Evolutionary conservation across 2,329 filamentous ascomycete species (phyloP).

Genomic region (Zelopaecilomyces penicillatus): DNA sequence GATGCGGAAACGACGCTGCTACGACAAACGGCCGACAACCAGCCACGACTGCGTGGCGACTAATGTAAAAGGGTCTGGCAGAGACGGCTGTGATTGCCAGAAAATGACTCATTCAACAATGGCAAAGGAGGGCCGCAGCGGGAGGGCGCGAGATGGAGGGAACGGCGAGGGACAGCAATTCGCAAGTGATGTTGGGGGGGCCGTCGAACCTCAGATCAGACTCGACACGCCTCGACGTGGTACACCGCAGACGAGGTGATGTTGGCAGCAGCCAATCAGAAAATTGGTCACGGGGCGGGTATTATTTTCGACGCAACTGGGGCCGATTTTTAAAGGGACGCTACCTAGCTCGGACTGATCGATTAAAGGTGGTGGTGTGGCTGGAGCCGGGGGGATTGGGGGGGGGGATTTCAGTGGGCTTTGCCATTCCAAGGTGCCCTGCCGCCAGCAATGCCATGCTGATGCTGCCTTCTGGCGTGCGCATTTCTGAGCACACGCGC

Average conservation of each 20-base stretch:
- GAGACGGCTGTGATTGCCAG: not conserved
- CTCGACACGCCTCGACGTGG: constrained; percentile 12
- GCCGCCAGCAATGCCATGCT: no score
- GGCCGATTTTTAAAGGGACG: constrained; percentile 20
- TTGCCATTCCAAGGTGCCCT: no score
- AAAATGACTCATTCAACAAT: constrained; percentile 24
- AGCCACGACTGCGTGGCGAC: no score
- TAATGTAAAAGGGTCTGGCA: no score
- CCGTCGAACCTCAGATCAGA: constrained; percentile 21
- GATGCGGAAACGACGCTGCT: no score
- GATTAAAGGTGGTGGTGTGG: constrained; percentile 13
- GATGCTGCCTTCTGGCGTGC: no score
- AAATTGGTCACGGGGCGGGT: constrained; percentile 27
- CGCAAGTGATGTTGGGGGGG: constrained; percentile 20
- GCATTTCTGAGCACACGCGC: no score
- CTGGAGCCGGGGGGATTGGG: constrained; percentile 10
- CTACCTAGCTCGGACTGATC: no score
- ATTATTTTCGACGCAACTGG: constrained; percentile 26
- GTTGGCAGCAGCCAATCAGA: constrained; percentile 30
- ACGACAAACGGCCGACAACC: no score
- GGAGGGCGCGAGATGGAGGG: constrained; percentile 18
- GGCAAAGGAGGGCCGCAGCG: constrained; percentile 20
- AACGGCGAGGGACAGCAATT: constrained; percentile 9
- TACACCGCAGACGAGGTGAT: constrained; percentile 26
- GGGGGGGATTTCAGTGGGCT: no score